Evolutionary conservation across 495 filamentous ascomycete genomes (phyloP).

Genomic region (Penicillium antarcticum): DNA sequence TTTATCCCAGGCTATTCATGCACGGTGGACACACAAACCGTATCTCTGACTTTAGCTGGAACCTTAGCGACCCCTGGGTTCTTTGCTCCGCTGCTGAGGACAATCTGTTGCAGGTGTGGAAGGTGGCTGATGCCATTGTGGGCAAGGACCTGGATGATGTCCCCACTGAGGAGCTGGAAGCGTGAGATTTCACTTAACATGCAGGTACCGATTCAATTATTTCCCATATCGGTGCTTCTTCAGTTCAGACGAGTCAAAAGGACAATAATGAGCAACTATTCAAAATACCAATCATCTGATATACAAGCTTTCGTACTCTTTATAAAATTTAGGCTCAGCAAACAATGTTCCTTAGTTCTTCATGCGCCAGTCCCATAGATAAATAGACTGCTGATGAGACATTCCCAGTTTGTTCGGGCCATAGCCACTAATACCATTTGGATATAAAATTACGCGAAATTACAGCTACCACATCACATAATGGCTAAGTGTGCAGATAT

Average conservation of each 20-base stretch:
- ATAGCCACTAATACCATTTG: too few species aligned
- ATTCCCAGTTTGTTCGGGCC: too few species aligned
- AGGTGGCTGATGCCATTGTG: conserved; percentile 85
- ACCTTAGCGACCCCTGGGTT: conserved; percentile 91
- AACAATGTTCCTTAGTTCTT: too few species aligned
- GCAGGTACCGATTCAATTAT: neutral
- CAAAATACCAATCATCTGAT: conserved; percentile 2
- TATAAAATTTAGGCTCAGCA: neutral
- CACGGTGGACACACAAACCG: conserved; percentile 97
- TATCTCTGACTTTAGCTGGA: conserved; percentile 96
- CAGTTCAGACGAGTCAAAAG: conserved; percentile 12
- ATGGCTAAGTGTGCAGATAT: too few species aligned
- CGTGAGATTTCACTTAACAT: conserved; percentile 25
- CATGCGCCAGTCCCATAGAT: too few species aligned
- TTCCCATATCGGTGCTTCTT: conserved; percentile 1
- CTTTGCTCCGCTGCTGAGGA: conserved; percentile 94
- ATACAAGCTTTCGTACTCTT: neutral
- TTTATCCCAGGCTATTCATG: conserved; percentile 75
- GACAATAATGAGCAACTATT: conserved; percentile 5
- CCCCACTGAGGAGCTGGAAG: conserved; percentile 73
- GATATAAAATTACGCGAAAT: too few species aligned
- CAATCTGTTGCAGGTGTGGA: conserved; percentile 96
- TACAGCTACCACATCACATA: too few species aligned
- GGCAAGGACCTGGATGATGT: conserved; percentile 77
- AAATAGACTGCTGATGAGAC: too few species aligned